phyloP scores from a whole-genome alignment of 768 basidiomycete genomes.

The Lactarius pseudohatsudake region DNA sequence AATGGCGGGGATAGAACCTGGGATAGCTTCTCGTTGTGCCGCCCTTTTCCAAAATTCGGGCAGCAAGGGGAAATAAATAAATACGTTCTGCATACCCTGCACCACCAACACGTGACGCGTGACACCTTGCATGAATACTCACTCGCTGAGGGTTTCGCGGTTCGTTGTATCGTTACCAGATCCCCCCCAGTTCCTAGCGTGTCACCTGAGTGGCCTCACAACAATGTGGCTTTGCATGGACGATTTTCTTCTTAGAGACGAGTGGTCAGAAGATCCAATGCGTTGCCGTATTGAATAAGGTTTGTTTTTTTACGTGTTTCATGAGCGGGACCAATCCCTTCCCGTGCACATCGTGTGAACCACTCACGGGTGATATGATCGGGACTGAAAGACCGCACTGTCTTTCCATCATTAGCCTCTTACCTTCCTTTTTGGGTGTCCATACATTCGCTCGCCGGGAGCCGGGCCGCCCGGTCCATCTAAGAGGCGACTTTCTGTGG shows the following conservation, averaged over 20 bases:
- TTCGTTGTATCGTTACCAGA: not conserved
- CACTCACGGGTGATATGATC: slow-evolving; percentile 13
- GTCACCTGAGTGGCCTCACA: not conserved
- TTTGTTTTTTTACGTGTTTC: not conserved
- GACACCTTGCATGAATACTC: not conserved
- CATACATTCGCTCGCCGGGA: too few species aligned
- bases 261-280: not conserved
- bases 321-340: not conserved
- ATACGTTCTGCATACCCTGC: not conserved
- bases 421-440: not conserved
- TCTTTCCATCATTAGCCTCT: not conserved
- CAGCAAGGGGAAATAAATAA: not conserved
- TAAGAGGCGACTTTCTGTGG: not conserved
- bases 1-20: not conserved
- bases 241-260: not conserved
- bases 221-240: not conserved
- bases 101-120: not conserved
- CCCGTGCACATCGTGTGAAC: not conserved
- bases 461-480: not conserved
- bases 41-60: not conserved
- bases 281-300: not conserved
- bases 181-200: not conserved
- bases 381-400: not conserved
- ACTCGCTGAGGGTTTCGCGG: not conserved
- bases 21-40: not conserved